Conservation (phyloP, 805 yeast species). For the Kodamaea restingae region DNA sequence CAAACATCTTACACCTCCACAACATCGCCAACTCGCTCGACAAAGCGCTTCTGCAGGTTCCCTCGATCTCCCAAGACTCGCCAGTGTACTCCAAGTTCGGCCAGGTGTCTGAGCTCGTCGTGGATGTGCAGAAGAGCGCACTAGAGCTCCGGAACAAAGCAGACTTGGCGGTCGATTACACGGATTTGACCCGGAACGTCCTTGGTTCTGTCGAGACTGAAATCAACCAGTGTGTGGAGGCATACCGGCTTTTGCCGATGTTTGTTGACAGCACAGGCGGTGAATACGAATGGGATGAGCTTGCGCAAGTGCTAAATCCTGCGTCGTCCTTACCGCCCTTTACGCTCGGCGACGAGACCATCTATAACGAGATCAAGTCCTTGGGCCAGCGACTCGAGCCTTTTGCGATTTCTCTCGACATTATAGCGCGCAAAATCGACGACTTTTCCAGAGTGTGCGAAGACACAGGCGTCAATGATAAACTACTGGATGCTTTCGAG, state of each 20-base stretch:
- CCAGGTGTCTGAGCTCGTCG: conserved; percentile 20
- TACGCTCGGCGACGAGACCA: conserved; percentile 23
- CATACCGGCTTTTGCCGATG: conserved; percentile 15
- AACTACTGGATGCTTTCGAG: conserved; percentile 7
- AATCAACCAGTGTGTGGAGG: conserved; percentile 21
- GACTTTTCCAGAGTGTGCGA: conserved; percentile 31
- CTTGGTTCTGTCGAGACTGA: conserved; percentile 23
- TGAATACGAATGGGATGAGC: conserved; percentile 14
- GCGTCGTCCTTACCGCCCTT: conserved; percentile 27
- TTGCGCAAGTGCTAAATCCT: conserved; percentile 14
- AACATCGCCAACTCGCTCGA: not conserved
- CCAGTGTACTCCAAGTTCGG: conserved; percentile 24
- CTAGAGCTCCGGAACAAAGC: conserved; percentile 20
- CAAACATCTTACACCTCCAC: conserved; percentile 15
- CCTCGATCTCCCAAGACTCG: not conserved
- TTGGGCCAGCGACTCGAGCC: conserved; percentile 46
- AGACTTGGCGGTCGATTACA: conserved; percentile 25
- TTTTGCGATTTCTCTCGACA: conserved; percentile 47
- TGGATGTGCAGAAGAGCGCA: conserved; percentile 22
- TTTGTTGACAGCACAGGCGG: conserved; percentile 14
- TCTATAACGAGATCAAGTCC: conserved; percentile 40
- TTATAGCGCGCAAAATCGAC: conserved; percentile 49
- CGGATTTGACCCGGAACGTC: conserved; percentile 25
- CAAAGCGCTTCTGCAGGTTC: not conserved
- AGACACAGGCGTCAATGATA: conserved; percentile 8